A percentile compares a stretch with the other conserved stretches of the same genome.
phyloP scores from a whole-genome alignment of 2,329 filamentous ascomycete genomes.

The Lecanosticta acicola region DNA sequence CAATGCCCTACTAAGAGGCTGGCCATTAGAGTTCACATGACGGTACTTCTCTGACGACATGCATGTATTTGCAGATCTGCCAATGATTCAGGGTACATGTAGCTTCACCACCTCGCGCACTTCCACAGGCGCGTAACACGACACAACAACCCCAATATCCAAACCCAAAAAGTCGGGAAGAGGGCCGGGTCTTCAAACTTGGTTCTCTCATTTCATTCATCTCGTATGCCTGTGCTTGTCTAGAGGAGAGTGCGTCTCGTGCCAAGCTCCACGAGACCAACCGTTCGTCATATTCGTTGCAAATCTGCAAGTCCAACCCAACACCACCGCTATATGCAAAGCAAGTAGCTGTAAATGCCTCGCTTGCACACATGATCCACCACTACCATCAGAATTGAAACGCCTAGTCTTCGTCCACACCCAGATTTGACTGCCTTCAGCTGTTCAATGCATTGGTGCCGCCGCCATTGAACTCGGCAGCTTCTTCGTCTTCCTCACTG shows the following conservation, averaged over 20 bases:
- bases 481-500: constrained; percentile 34
- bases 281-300: neutral
- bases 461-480: constrained; percentile 5
- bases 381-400: neutral
- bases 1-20: too few relatives aligned
- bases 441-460: neutral
- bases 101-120: neutral
- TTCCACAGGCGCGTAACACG: too few relatives aligned
- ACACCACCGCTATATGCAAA: neutral
- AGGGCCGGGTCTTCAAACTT: neutral
- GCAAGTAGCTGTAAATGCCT: neutral
- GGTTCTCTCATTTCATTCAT: too few relatives aligned
- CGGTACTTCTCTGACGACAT: neutral
- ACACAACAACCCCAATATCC: neutral
- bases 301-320: neutral
- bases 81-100: too few relatives aligned
- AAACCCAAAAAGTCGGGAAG: neutral
- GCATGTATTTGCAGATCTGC: neutral
- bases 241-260: too few relatives aligned
- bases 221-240: too few relatives aligned
- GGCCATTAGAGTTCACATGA: neutral
- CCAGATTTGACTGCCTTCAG: neutral
- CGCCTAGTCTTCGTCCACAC: neutral
- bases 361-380: neutral
- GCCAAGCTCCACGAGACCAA: too few relatives aligned